phyloP scores from a whole-genome alignment of 305 asterid genomes.

The Rubia tinctorum region DNA sequence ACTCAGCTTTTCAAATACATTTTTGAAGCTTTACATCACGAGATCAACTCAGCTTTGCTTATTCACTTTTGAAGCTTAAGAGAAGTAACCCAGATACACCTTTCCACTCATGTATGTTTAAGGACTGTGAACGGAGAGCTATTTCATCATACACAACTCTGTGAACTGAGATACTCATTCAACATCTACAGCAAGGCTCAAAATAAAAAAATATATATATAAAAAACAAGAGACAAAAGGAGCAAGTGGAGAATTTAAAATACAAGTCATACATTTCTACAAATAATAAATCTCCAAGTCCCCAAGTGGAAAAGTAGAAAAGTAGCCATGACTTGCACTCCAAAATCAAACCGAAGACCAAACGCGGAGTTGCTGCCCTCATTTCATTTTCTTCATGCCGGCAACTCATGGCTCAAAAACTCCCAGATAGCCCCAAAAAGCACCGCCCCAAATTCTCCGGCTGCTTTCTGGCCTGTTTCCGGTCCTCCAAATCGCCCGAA shows the following conservation, averaged over 20 bases:
- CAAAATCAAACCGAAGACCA: background rate
- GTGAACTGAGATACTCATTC: background rate
- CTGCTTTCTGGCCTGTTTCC: conserved; percentile 29
- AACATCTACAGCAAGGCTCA: conserved; percentile 1
- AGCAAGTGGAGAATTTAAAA: background rate
- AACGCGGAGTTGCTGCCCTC: conserved; percentile 1
- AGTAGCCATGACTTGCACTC: conserved; percentile 17
- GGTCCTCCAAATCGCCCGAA: conserved; percentile 11
- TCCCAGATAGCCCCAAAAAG: conserved; percentile 17
- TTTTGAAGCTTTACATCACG: conserved; percentile 87
- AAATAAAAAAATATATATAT: too few species aligned
- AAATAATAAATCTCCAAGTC: background rate
- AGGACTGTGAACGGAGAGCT: conserved; percentile 95
- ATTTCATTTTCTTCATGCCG: conserved; percentile 22
- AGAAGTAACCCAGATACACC: conserved; percentile 63
- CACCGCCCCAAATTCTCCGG: conserved; percentile 8
- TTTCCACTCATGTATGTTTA: conserved; percentile 74
- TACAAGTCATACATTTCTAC: background rate
- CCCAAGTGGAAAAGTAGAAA: conserved; percentile 16
- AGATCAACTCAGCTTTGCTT: conserved; percentile 92
- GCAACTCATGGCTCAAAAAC: conserved; percentile 20
- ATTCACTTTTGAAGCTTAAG: conserved; percentile 76
- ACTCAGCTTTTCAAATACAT: conserved; percentile 86
- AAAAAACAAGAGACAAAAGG: too few species aligned
- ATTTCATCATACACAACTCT: conserved; percentile 61